Evolutionary conservation across 176 grass and related monocot genomes (phyloP), one percentile per base, ranked within the genome.

Genomic region (Pontederia crassipes): DNA sequence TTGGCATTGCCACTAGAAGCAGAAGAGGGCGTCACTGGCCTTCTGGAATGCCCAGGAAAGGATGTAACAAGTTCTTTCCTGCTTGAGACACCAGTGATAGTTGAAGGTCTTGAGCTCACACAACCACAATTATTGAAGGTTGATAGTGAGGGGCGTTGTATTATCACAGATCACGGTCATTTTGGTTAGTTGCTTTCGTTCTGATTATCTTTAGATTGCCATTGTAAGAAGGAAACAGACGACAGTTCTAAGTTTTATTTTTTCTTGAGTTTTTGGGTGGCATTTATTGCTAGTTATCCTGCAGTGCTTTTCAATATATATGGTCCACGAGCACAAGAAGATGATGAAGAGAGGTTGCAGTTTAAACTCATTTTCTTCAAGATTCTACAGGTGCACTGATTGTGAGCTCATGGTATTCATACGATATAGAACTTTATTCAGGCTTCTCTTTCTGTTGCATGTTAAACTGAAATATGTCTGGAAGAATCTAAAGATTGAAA

Each of bases 291-390:
- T 48, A 29, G 15, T 58, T 64, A 63, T 50, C 77, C 20, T 88
- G 18, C 51, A 98, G 93, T 91, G 69, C 81, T 98, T 75, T 92
- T 92, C 65, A 98, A 98, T 74, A 55, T 98, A 81, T 98, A 98
- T 79, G 93, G 87, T 11, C 93, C 93, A 46, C 71, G 87, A 85
- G 85, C 89, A 63, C 28, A 78, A 47, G 75, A 72, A 66, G 93
- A 98, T 59, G 84, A 98, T 65, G 59, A 81, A 72, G 87, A 88
- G 50, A 71, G 87, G 56, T 13, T 88, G 61, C 79, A 65, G 50
- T 98, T 98, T 74, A 98, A 98, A 67, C 72, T 85, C 28, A 54
- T 98, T n/a, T 97, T 97, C 81, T 97, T 77, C 61, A 87, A 85
- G 59, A 92, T 83, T 67, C 12, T 97, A 77, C 84, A 86, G 87